phyloP scores from a whole-genome alignment of 2,329 filamentous ascomycete species.

The Cladosporium sp. region DNA sequence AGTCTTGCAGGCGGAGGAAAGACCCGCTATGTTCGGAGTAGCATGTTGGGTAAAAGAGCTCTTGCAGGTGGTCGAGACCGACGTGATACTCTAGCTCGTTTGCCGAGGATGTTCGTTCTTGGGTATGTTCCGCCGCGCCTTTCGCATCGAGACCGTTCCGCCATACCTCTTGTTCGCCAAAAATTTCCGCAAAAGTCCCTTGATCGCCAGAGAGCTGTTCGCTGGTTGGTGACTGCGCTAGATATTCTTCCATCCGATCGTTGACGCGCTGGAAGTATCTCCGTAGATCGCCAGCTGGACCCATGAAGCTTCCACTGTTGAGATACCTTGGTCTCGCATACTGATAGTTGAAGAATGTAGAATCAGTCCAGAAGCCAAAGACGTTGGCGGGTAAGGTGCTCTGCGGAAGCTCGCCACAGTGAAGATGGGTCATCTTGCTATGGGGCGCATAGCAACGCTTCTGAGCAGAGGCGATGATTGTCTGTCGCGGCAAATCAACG shows the following conservation, averaged over 20 bases:
- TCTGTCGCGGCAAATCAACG: not conserved
- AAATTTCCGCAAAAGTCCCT: conserved; percentile 23
- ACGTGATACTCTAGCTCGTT: conserved; percentile 18
- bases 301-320: conserved; percentile 25
- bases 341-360: conserved; percentile 7
- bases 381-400: conserved; percentile 18
- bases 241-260: conserved; percentile 8
- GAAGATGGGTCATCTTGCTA: conserved; percentile 13
- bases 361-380: conserved; percentile 18
- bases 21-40: conserved; percentile 16
- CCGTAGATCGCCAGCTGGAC: conserved; percentile 21
- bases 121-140: not conserved
- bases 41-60: conserved; percentile 22
- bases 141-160: not conserved
- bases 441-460: conserved; percentile 11
- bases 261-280: conserved; percentile 20
- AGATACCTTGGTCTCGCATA: conserved; percentile 19
- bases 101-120: not conserved
- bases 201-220: conserved; percentile 21
- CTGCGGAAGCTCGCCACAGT: conserved; percentile 18
- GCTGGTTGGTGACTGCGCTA: not conserved
- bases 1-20: conserved; percentile 9
- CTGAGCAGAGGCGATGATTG: conserved; percentile 5
- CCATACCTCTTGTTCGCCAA: conserved; percentile 23
- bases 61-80: conserved; percentile 21